Base-by-base conservation (phyloP, 108 stramenopile genomes). In the Pseudonitzschia pungens region DNA sequence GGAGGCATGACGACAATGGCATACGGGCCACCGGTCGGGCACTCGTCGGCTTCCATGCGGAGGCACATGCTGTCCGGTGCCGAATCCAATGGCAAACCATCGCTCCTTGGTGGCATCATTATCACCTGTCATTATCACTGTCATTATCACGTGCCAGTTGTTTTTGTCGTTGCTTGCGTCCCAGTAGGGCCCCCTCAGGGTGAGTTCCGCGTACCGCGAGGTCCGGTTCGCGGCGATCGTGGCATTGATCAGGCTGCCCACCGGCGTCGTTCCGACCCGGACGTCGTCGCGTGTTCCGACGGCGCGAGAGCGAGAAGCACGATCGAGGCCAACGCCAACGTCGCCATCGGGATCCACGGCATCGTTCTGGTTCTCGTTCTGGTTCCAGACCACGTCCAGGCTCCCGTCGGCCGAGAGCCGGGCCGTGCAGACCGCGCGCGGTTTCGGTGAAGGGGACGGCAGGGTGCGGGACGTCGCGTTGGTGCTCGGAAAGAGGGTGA, bases 11-110 rank as follows among this genome's bases (percentile, higher is more conserved):
- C 62, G 50, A 78, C 45, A 41, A 78, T 75, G 15, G 77, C 69
- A 41, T 82, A 82, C 6, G 77, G 77, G 1, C 77, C 77, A 31
- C 77, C 81, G 15, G 33, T 31, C 1, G 75, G 59, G 55, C 80
- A 81, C 59, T 81, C 80, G 67, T 81, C 80, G 22, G 70, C 71
- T 59, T 81, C 65, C 80, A 72, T 81, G 15, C 76, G 70, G 18
- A 76, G 29, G 48, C 80, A 77, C 81, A 82, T 82, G 33, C 42
- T 60, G 32, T 60, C n/a, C 36, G n/a, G 81, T 18, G 41, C 77
- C 76, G 64, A 82, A 78, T 14, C 77, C 81, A 40, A 75, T 58
- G 43, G 71, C 77, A 62, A 62, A 62, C 60, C 60, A 62, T 40
- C n/a, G 29, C 15, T 58, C 57, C 12, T 15, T n/a, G 29, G 12